Evolutionary conservation across 1,284 basidiomycete genomes (phyloP), one percentile per base, ranked within the genome.

Genomic region (Takashimella koratensis): DNA sequence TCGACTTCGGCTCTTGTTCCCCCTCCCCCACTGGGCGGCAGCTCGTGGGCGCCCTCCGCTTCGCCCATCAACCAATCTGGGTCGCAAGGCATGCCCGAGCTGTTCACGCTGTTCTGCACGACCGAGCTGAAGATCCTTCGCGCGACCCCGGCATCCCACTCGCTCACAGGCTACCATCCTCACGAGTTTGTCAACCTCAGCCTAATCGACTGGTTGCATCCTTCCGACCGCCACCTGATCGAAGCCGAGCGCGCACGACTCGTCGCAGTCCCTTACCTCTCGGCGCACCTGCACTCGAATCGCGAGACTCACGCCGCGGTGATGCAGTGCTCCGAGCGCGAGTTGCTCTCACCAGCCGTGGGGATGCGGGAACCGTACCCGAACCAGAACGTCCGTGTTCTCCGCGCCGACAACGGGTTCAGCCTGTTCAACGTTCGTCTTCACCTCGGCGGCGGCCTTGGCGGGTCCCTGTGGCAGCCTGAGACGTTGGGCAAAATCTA

Each of bases 311-410:
- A 67, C 39, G 60, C 65, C 3, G 64, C 60, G 0, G 59, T 70
- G 20, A 59, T 63, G 30, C 58, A 61, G 13, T 49, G 60, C 16
- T 58, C 49, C 39, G 67, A 71, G 40, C 53, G 62, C 24, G 70
- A 72, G 43, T 58, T 74, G 4, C 30, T 67, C 11, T 67, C 66
- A 0, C 72, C 72, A 1, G 72, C 71, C 8, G 61, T 64, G 21
- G 72, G 72, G 5, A 73, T 73, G 71, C 47, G 58, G 19, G 68
- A 73, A 44, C 66, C 66, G 13, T 74, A 72, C 47, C 72, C 72
- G n/a, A 66, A 74, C 46, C 66, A 68, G 45, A 71, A 70, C 49
- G 67, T 69, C 3, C 56, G 65, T 12, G 56, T 74, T 2, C 52
- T 68, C 20, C 63, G 66, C 6, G 51, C 66, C 0, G 70, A 73